Percentiles rank a stretch among this genome's conserved stretches.
phyloP scores from a whole-genome alignment of 352 stramenopile species.

The Pythium phragmiticola region DNA sequence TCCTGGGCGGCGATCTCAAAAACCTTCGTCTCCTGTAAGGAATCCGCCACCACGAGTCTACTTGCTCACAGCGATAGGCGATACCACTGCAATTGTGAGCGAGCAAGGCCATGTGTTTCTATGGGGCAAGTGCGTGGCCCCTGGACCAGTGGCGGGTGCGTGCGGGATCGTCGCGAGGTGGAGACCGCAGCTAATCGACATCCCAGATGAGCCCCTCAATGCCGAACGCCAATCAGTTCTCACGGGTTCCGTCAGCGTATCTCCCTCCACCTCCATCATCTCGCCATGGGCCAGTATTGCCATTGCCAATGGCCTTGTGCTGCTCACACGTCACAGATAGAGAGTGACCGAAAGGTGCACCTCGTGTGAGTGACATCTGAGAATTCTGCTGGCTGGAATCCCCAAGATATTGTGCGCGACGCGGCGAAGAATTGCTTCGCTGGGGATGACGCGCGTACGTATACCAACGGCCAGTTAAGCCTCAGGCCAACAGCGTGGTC shows the following conservation, averaged over 20 bases:
- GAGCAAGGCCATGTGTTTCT: constrained; percentile 26
- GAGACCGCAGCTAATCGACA: constrained; percentile 15
- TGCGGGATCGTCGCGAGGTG: constrained; percentile 22
- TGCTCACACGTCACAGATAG: constrained; percentile 27
- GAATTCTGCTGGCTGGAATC: neutral
- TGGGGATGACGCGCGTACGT: neutral
- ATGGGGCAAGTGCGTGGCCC: constrained; percentile 29
- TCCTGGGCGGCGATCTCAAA: neutral
- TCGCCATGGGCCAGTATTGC: constrained; percentile 41
- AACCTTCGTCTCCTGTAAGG: neutral
- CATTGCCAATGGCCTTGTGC: constrained; percentile 45
- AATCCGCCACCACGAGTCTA: constrained; percentile 13
- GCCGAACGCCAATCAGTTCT: neutral
- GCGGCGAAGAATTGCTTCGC: neutral
- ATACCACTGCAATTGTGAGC: constrained; percentile 30
- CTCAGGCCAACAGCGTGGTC: neutral
- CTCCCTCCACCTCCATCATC: neutral
- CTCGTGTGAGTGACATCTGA: neutral
- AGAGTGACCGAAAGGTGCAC: neutral
- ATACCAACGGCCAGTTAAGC: neutral
- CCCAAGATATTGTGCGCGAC: neutral
- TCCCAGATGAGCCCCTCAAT: neutral
- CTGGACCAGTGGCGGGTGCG: neutral
- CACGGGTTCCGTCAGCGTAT: neutral
- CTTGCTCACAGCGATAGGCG: constrained; percentile 22